A percentile compares a stretch with the other conserved stretches of the same genome.
These are phyloP conservation scores for Westerdykella sp. DNA, from an alignment of 2,329 filamentous ascomycete species.

Conservation along the genomic window DNA sequence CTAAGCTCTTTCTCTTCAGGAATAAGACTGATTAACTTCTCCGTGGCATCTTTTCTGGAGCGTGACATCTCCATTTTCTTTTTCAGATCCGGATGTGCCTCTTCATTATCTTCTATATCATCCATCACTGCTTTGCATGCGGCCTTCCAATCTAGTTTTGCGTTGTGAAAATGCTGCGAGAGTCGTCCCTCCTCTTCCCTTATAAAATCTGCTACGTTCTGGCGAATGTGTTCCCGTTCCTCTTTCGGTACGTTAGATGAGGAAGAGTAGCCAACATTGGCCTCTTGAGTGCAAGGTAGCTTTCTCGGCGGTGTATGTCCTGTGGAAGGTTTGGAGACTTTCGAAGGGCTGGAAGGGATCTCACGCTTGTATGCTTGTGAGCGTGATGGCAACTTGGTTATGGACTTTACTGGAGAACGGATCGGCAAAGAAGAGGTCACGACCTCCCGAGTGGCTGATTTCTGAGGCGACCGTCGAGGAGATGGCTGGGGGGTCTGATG, in stretches of 20 bases:
- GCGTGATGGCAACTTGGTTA: conserved; percentile 7
- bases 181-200: conserved; percentile 18
- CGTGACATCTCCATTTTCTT: conserved; percentile 20
- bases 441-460: neutral
- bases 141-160: conserved; percentile 21
- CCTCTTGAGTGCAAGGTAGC: conserved; percentile 2
- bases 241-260: conserved; percentile 24
- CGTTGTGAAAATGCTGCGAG: conserved; percentile 19
- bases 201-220: conserved; percentile 21
- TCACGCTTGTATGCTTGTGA: conserved; percentile 12
- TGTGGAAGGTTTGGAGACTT: conserved; percentile 11
- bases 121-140: conserved; percentile 20
- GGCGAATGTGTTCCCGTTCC: conserved; percentile 14
- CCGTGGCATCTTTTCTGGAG: conserved; percentile 26
- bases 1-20: conserved; percentile 13
- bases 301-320: conserved; percentile 10
- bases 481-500: neutral
- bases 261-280: conserved; percentile 8
- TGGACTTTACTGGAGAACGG: conserved; percentile 24
- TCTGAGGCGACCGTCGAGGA: neutral
- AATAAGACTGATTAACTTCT: conserved; percentile 20
- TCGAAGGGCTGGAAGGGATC: conserved; percentile 15
- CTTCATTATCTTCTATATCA: conserved; percentile 21
- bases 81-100: conserved; percentile 14
- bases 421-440: conserved; percentile 1